A percentile compares a stretch with the other conserved stretches of the same genome.
Evolutionary conservation across 192 early-diverging fungal species (phyloP).

Genomic region (Helicostylum pulchrum): DNA sequence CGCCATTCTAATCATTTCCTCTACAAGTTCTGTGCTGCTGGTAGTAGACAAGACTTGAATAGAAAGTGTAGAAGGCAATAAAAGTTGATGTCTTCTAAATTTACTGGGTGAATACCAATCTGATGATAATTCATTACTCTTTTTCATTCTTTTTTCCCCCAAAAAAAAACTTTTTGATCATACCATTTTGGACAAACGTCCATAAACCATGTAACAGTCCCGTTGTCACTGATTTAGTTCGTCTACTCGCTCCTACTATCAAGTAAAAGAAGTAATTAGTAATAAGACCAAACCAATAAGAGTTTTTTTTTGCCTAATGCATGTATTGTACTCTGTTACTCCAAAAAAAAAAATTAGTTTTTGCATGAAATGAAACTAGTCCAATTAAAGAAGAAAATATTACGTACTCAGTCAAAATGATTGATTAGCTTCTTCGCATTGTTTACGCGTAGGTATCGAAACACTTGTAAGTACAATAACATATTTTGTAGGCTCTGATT

Average conservation of each 20-base stretch:
- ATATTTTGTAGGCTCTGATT: neutral
- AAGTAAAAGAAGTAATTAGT: neutral
- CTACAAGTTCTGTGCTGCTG: neutral
- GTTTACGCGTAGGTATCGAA: neutral
- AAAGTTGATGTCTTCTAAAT: neutral
- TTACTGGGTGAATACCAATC: neutral
- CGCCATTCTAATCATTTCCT: neutral
- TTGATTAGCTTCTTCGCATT: neutral
- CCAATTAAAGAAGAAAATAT: neutral
- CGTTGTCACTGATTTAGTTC: constrained; percentile 7
- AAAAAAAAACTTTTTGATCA: neutral
- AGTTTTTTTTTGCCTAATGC: constrained; percentile 17
- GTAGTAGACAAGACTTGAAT: neutral
- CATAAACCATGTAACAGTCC: neutral
- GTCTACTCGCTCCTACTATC: constrained; percentile 12
- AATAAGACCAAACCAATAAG: neutral
- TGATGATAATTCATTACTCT: neutral
- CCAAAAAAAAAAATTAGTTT: constrained; percentile 1
- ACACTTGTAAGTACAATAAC: constrained; percentile 13
- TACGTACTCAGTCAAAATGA: neutral
- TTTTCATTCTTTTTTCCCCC: neutral
- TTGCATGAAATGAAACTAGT: neutral
- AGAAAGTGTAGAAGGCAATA: neutral
- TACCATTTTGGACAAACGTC: neutral
- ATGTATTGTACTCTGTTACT: constrained; percentile 24